Base-by-base conservation (phyloP, 306 rosid species). In the Fragaria iinumae region DNA sequence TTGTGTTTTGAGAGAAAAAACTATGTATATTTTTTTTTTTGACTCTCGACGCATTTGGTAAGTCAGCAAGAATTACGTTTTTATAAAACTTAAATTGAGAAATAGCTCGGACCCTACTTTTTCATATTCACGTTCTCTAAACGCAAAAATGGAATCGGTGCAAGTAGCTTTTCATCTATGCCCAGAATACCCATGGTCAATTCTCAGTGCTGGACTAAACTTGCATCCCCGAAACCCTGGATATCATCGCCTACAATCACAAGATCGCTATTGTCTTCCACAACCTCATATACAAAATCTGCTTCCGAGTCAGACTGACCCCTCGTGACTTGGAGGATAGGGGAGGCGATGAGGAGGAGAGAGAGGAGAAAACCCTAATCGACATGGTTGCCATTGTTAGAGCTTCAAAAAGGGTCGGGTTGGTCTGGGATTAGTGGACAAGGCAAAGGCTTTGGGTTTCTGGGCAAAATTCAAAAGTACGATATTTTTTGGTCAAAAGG, bases 201-300 rank as follows among this genome's bases (percentile, higher is more conserved):
- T 86, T 77, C 97, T 97, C 0, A 92, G 90, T 69, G 97, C 97
- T 53, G 96, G 74, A 75, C 84, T 20, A 66, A 89, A 80, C 13
- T 87, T 63, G 62, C 91, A 72, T 88, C 92, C 44, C 86, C 90
- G 73, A 80, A 87, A 81, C 88, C 93, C 77, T 88, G 93, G 38
- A 34, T 85, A 83, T 90, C 92, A 63, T 92, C 97, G 27, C 88
- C 93, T 59, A 90, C 93, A 4, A 89, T 77, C 47, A 97, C 99
- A 68, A 88, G 84, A 80, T 89, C 96, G 59, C 87, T 85, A 68
- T 44, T 90, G 67, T 91, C 92, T 55, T 85, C 96, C 72, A 84
- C 82, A 53, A 86, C 62, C 78, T 88, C 93, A 8, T 77, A 81
- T 21, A 62, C 66, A 0, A 6, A 34, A 65, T 82, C 89, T 34